Base-by-base conservation (phyloP, 306 rosid species). In the Elaeagnus macrophylla region DNA sequence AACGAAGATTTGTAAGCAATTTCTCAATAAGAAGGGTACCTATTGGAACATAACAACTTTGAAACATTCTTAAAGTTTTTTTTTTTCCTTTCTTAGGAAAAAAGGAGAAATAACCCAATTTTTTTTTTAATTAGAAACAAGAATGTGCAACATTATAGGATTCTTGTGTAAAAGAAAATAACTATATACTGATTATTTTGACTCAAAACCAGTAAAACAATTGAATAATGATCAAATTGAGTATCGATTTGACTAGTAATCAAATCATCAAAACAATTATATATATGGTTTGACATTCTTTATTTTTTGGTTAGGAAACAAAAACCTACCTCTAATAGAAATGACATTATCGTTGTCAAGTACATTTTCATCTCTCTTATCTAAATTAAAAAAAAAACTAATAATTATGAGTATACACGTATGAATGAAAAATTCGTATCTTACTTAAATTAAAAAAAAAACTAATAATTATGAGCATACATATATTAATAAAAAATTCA, bases 21-120 rank as follows among this genome's bases (percentile, higher is more conserved):
- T 81, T 96, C 10, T 83, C 96, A 60, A 91, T 79, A 73, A 91
- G 96, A 75, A 84, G 89, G 37, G 77, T 86, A 56, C 97, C 96
- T 91, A 66, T 46, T 59, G 72, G 67, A 55, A 54, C 36, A 44
- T 25, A 53, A 48, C 50, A 48, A 50, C 66, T 54, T 46, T 48
- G 64, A 60, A 50, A 9, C 32, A 25, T n/a, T n/a, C n/a, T 25
- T 25, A 68, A 14, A 57, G n/a, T n/a, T n/a, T 45, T 51, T 54
- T 69, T 72, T 66, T 56, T n/a, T n/a, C n/a, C n/a, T n/a, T 5
- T 32, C 50, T 25, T 36, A 59, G 20, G 45, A 63, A 18, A 8
- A 3, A 14, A 19, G 49, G 8, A 15, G 7, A 43, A 42, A 17
- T 18, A 7, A 57, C 12, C 12, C 7, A 51, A 8, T 13, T 45